phyloP scores from a whole-genome alignment of 163 green algal genomes.

The Picocystis sp. region DNA sequence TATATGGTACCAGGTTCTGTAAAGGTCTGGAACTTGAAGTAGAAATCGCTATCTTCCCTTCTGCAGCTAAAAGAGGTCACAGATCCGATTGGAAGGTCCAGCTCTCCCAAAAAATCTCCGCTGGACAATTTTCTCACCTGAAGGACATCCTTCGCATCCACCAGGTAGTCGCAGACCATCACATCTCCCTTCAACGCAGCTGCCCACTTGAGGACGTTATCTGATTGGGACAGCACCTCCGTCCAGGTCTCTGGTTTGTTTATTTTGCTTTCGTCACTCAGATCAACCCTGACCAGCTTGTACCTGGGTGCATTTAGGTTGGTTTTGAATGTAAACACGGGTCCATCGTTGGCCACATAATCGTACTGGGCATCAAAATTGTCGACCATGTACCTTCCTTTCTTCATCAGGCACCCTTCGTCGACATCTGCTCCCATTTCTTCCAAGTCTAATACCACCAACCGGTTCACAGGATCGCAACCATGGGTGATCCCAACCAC shows the following conservation, averaged over 20 bases:
- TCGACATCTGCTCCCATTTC: constrained; percentile 10
- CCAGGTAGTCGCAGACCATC: constrained; percentile 50
- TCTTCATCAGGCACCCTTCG: constrained; percentile 1
- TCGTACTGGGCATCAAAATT: constrained; percentile 54
- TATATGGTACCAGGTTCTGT: constrained; percentile 30
- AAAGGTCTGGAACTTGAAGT: constrained; percentile 59
- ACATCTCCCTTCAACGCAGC: constrained; percentile 46
- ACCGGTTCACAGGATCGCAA: constrained; percentile 63
- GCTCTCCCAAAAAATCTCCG: constrained; percentile 16
- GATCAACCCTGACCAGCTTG: constrained; percentile 22
- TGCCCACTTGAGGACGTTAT: constrained; percentile 61
- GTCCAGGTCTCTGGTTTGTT: constrained; percentile 24
- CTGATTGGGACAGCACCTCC: constrained; percentile 50
- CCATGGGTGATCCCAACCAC: constrained; percentile 48
- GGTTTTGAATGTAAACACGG: constrained; percentile 49
- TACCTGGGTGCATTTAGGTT: constrained; percentile 64
- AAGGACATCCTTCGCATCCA: constrained; percentile 31
- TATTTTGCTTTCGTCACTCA: constrained; percentile 17
- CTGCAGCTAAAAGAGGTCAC: constrained; percentile 24
- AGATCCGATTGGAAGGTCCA: constrained; percentile 35
- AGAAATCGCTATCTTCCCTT: constrained; percentile 44
- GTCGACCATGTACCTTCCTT: constrained; percentile 56
- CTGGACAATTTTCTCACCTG: constrained; percentile 23
- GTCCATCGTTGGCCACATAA: constrained; percentile 50
- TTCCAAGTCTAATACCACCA: constrained; percentile 33